Conservation (phyloP, 73 alveolate genomes). For the Paramecium caudatum region DNA sequence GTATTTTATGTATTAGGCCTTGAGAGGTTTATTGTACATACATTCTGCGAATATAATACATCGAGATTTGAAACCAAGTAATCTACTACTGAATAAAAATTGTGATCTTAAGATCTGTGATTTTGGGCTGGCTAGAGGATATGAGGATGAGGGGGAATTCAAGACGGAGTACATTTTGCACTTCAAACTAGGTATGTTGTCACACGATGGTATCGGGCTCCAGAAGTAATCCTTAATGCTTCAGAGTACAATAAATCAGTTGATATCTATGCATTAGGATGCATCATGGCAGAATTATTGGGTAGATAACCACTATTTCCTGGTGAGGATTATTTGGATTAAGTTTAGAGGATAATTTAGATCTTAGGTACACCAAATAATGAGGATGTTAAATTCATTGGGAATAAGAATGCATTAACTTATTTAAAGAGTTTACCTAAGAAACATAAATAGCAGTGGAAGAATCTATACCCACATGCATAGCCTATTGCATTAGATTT, state of each 20-base stretch:
- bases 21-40: slow-evolving; percentile 85
- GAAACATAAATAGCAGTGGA: slow-evolving; percentile 58
- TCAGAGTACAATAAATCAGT: slow-evolving; percentile 79
- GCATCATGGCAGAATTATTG: slow-evolving; percentile 89
- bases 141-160: slow-evolving; percentile 84
- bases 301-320: slow-evolving; percentile 78
- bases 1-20: slow-evolving; percentile 83
- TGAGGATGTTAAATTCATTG: slow-evolving; percentile 69
- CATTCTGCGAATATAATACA: slow-evolving; percentile 90
- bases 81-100: slow-evolving; percentile 69
- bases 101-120: slow-evolving; percentile 74
- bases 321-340: slow-evolving; percentile 80
- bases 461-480: slow-evolving; percentile 69
- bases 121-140: slow-evolving; percentile 81
- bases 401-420: slow-evolving; percentile 61
- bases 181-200: slow-evolving; percentile 86
- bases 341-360: slow-evolving; percentile 65
- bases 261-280: slow-evolving; percentile 92
- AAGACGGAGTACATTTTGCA: slow-evolving; percentile 85
- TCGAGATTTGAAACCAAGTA: slow-evolving; percentile 86
- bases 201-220: slow-evolving; percentile 92
- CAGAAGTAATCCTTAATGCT: slow-evolving; percentile 83
- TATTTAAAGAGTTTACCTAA: slow-evolving; percentile 67
- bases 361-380: slow-evolving; percentile 74
- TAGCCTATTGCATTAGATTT: slow-evolving; percentile 69